phyloP scores from a whole-genome alignment of 2,329 filamentous ascomycete species.

The Trichoderma sp. region DNA sequence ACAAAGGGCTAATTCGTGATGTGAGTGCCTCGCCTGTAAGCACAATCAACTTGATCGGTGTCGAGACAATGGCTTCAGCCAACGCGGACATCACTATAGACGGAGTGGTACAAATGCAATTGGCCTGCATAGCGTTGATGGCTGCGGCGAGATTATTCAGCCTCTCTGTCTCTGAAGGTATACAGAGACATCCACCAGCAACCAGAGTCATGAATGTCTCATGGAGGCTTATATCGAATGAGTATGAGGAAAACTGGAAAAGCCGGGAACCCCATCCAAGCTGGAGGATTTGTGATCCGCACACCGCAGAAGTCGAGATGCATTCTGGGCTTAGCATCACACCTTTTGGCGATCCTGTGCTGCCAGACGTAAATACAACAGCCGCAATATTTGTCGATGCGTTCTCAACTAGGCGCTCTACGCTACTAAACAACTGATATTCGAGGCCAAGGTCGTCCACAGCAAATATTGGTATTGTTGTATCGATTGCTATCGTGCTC shows the following conservation, averaged over 20 bases:
- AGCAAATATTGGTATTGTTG: background rate
- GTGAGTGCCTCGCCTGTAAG: background rate
- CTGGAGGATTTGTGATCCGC: background rate
- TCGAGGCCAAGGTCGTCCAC: background rate
- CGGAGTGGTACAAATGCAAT: background rate
- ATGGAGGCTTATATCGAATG: background rate
- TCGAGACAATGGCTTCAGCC: background rate
- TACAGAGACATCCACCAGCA: background rate
- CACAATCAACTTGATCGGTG: background rate
- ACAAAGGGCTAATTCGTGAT: background rate
- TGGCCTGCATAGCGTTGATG: background rate
- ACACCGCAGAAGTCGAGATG: background rate
- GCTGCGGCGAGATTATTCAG: background rate
- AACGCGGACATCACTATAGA: background rate
- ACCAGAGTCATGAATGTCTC: background rate
- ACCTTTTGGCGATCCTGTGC: background rate
- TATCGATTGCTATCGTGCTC: background rate
- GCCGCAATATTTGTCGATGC: background rate
- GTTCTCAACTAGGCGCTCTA: background rate
- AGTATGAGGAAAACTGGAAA: background rate
- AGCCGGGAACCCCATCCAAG: background rate
- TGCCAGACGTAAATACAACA: background rate
- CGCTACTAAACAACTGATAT: background rate
- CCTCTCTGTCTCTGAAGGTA: background rate
- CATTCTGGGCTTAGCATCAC: background rate